Evolutionary conservation across 345 rosid species (phyloP).

Genomic region (Schrenkiella parvula): DNA sequence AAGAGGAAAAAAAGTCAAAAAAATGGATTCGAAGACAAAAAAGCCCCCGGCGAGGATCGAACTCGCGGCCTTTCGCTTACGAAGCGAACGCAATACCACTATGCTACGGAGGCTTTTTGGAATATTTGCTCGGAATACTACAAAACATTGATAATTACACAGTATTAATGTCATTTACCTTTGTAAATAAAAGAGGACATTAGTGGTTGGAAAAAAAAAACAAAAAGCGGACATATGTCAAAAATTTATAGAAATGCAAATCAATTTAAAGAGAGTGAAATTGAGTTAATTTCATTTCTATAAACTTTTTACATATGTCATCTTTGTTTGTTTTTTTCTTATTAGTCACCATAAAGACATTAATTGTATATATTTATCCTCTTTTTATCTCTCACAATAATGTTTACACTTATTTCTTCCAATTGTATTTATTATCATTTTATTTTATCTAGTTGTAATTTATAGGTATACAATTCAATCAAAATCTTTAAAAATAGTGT

Average conservation of each 20-base stretch:
- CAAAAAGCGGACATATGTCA: neutral
- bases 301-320: neutral
- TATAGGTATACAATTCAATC: neutral
- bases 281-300: too few species aligned
- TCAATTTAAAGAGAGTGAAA: neutral
- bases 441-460: neutral
- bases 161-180: too few species aligned
- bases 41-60: conserved; percentile 89
- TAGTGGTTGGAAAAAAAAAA: too few species aligned
- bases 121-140: too few species aligned
- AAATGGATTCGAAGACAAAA: neutral
- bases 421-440: neutral
- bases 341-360: too few species aligned
- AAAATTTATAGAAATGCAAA: neutral
- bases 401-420: neutral
- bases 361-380: too few species aligned
- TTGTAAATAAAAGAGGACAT: neutral
- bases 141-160: too few species aligned
- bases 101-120: conserved; percentile 82
- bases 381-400: neutral
- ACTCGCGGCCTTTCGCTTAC: conserved; percentile 99
- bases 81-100: conserved; percentile 99
- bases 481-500: neutral
- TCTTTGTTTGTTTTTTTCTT: neutral
- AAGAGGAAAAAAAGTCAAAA: neutral